Evolutionary conservation across 2,329 filamentous ascomycete species (phyloP), one percentile per base, ranked within the genome.

Genomic region (Hymenoscyphus repandus): DNA sequence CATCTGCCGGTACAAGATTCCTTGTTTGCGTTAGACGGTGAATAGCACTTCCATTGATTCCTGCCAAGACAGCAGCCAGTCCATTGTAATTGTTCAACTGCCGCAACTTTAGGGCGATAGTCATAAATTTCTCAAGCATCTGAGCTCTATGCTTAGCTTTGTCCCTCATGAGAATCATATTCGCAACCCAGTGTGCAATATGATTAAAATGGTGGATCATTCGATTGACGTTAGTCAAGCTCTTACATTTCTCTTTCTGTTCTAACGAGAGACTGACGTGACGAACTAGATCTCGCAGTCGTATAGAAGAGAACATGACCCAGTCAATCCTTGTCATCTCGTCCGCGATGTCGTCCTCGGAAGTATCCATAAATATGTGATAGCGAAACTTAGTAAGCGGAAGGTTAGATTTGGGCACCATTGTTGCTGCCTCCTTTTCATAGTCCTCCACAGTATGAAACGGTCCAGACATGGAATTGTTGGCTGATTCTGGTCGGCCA

Each of bases 71-170:
- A 6, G 93, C 92, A n/a, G 91, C 92, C 1, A 99, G 75, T 0
- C 90, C 88, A 66, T 97, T 97, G 74, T 97, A 99, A 69, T 99
- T 97, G 73, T 97, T 96, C 55, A 96, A 73, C 64, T 91, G 85
- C 36, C 93, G 86, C 45, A 99, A 74, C 71, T 90, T 92, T 63
- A 85, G 65, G 33, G 92, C 91, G 60, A 99, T 83, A 46, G 80
- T 81, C 89, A 97, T 97, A 66, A 96, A 96, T 66, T 96, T 96
- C 67, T 96, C 92, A 49, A 99, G 72, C 72, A 93, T 92, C 56
- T 86, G 79, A 2, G 90, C 91, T 56, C 93, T 81, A 67, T 99
- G 93, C 69, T 97, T 97, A 10, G 93, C 85, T 72, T 99, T 99
- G 66, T 97, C 92, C 56, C 92, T 83, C 59, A 97, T 79, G 7